Base-by-base conservation (phyloP, 345 rosid genomes). In the Microcos paniculata region DNA sequence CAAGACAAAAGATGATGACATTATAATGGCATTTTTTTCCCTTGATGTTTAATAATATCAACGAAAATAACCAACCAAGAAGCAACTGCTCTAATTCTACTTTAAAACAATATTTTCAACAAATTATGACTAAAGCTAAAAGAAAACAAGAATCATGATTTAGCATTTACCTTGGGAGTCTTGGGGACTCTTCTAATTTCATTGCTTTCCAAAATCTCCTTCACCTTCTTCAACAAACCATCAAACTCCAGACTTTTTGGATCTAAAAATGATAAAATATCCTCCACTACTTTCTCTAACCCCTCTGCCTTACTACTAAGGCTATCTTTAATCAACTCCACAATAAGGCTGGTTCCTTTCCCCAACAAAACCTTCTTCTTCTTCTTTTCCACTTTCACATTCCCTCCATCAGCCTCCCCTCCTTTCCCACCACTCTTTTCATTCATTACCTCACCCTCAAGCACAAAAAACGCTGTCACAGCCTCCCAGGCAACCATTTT, bases 141-240 rank as follows among this genome's bases (percentile, higher is more conserved):
- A 75, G 24, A 13, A 66, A 56, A 68, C 19, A 38, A 68, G 62
- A 52, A 65, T 31, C 9, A 46, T 38, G n/a, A 38, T 16, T 57
- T 8, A 42, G 57, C 59, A 14, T 33, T 72, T 85, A 96, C 99
- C 96, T 96, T 89, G 2, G 95, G 90, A 79, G 91, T 87, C 89
- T 96, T 96, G n/a, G 98, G 98, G 45, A 90, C 89, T 83, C 98
- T 88, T 79, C 96, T 87, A 77, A 89, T 89, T 80, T 93, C 97
- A 79, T 93, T 96, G 78, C 94, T 96, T 81, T 93, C 98, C 8
- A 92, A 88, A 51, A 93, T 82, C 48, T 92, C 98, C 72, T 90
- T 90, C 67, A 93, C 82, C 77, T 87, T 88, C 15, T 73, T 72
- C 77, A 88, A 77, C 40, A 92, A 79, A 74, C 57, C 63, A 82